Base-by-base conservation (phyloP, 768 basidiomycete genomes). In the Terana coerulea region DNA sequence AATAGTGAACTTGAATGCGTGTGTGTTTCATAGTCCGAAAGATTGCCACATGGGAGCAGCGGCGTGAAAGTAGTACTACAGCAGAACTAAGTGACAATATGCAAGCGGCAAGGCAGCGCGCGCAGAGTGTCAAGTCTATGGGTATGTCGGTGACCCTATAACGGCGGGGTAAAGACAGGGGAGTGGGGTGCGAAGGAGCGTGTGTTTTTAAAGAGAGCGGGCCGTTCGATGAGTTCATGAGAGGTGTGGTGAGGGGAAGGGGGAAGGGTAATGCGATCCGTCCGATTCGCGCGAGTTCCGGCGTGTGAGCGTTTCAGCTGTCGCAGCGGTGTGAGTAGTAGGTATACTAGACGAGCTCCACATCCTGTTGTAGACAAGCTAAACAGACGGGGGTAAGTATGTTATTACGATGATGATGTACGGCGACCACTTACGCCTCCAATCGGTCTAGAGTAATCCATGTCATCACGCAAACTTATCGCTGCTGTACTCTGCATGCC, bases 381-480 rank as follows among this genome's bases (percentile, higher is more conserved):
- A 24, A 11, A 9, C 39, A 24, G 5, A 28, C 17, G 28, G 34
- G 19, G 21, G 30, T 31, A 17, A 47, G 31, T 21, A 6, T 26
- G 29, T 15, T 22, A 40, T 10, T 34, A 11, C n/a, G 15, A 6
- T 15, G 5, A 19, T 11, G 28, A 8, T 25, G n/a, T 25, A 39
- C 34, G 17, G 3, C 21, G n/a, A 34, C 4, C 22, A 59, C 63
- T 59, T 29, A 64, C 63, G 34, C 57, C 63, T 24, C 61, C 63
- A 19, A 64, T 62, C 31, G 60, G 61, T 45, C 63, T 47, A n/a
- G 61, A 61, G 46, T 64, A 64, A 28, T 64, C 63, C 56, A 62
- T 49, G 41, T 64, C 63, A 31, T 64, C 63, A 25, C 59, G 26
- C 50, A 64, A 59, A 52, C 63, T 64, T 30, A 64, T 49, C 34